phyloP scores from a whole-genome alignment of 306 rosid species.

The Echinosophora koreensis region DNA sequence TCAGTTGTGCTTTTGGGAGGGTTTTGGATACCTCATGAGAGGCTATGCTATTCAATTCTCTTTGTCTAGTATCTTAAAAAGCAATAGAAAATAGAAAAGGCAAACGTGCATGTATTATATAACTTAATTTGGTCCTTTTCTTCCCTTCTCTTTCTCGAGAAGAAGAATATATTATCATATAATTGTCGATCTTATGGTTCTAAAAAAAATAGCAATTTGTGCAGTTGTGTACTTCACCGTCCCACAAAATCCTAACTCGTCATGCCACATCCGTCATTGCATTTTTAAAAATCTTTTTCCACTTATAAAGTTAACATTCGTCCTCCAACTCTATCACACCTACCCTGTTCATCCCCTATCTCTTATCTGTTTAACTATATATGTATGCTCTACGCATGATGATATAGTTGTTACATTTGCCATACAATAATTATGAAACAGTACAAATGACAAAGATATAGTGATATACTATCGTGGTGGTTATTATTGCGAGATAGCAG shows the following conservation, averaged over 20 bases:
- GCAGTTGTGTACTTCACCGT: constrained; percentile 49
- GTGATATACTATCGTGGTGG: no score
- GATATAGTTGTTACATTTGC: no score
- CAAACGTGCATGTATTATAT: constrained; percentile 37
- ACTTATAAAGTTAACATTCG: constrained; percentile 57
- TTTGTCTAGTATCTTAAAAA: constrained; percentile 53
- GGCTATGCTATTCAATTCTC: constrained; percentile 45
- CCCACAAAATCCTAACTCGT: constrained; percentile 35
- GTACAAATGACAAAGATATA: no score
- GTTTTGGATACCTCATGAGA: constrained; percentile 40
- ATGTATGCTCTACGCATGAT: background rate
- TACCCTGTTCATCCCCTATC: background rate
- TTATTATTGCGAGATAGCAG: no score
- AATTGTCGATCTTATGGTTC: background rate
- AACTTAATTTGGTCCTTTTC: background rate
- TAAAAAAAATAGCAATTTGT: constrained; percentile 46
- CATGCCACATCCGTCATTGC: constrained; percentile 69
- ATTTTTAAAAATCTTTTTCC: constrained; percentile 36
- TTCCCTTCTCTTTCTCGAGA: background rate
- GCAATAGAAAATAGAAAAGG: constrained; percentile 8
- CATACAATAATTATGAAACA: no score
- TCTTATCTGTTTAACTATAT: background rate
- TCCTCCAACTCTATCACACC: constrained; percentile 43
- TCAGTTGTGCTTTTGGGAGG: constrained; percentile 29
- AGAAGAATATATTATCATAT: constrained; percentile 28